Conservation (phyloP, 495 filamentous ascomycete species). For the Xylaria longipes region DNA sequence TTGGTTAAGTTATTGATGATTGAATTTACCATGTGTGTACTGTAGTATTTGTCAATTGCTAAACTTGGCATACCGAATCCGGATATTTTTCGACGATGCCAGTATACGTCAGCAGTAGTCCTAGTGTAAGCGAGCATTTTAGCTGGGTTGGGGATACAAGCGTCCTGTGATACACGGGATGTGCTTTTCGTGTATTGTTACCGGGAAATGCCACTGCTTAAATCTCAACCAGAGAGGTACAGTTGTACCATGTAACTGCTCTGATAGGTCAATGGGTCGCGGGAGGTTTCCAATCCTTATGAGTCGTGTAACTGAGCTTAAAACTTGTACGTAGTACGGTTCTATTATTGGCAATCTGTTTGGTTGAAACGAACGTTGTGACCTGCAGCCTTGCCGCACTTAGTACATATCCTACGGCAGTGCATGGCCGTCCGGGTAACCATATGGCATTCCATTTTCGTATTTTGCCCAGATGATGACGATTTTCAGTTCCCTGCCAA, state of each 20-base stretch:
- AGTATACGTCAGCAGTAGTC: not conserved
- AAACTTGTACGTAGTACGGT: not conserved
- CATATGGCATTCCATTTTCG: not conserved
- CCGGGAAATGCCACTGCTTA: not conserved
- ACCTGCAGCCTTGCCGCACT: not conserved
- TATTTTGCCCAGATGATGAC: not conserved
- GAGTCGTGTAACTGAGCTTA: not conserved
- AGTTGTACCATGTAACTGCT: not conserved
- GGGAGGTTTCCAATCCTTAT: not conserved
- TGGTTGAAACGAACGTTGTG: not conserved
- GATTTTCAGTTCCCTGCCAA: conserved; percentile 5
- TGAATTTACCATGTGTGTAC: too few species aligned
- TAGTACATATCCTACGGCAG: too few species aligned
- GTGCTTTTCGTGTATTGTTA: not conserved
- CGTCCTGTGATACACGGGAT: not conserved
- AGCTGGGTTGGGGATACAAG: conserved; percentile 7
- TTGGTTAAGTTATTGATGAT: too few species aligned
- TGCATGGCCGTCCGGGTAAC: too few species aligned
- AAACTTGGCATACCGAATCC: not conserved
- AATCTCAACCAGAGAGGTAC: not conserved
- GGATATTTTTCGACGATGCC: not conserved
- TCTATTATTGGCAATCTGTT: not conserved
- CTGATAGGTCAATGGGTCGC: not conserved
- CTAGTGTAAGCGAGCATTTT: not conserved
- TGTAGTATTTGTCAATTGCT: not conserved